These are phyloP conservation scores for Achaetomiella virescens DNA, from an alignment of 495 filamentous ascomycete species.

Conservation along the genomic window DNA sequence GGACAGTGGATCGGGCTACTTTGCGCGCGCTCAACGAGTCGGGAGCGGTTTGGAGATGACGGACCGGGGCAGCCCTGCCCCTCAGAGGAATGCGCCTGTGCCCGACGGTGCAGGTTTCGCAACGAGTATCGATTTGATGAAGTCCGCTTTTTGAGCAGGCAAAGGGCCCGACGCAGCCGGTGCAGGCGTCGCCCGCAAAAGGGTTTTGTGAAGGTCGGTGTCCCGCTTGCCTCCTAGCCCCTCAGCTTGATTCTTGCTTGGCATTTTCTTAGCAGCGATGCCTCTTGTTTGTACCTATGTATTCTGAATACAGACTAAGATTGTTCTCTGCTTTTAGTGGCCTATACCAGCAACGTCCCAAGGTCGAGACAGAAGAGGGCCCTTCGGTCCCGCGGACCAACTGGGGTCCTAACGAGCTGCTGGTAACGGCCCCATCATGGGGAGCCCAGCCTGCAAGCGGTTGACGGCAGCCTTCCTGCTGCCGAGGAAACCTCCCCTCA, in stretches of 20 bases:
- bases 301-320: constrained; percentile 33
- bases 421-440: constrained; percentile 54
- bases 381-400: constrained; percentile 60
- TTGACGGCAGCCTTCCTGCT: constrained; percentile 11
- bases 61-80: constrained; percentile 31
- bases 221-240: constrained; percentile 59
- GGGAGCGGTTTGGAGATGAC: constrained; percentile 31
- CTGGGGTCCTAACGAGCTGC: constrained; percentile 68
- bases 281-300: constrained; percentile 32
- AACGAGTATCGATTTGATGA: constrained; percentile 85
- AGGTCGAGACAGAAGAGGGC: constrained; percentile 53
- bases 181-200: constrained; percentile 35
- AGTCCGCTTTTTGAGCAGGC: constrained; percentile 73
- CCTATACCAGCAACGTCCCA: constrained; percentile 74
- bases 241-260: constrained; percentile 26
- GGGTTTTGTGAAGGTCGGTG: constrained; percentile 46
- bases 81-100: constrained; percentile 31
- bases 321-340: constrained; percentile 59
- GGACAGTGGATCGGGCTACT: constrained; percentile 62
- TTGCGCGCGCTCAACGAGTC: constrained; percentile 46
- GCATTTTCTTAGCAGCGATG: constrained; percentile 22
- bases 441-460: constrained; percentile 20
- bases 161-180: constrained; percentile 38
- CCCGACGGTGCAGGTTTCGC: constrained; percentile 55
- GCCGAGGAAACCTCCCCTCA: constrained; percentile 8